These are phyloP conservation scores for Pichia norvegensis DNA, from an alignment of 1,139 yeast species.

Conservation along the genomic window DNA sequence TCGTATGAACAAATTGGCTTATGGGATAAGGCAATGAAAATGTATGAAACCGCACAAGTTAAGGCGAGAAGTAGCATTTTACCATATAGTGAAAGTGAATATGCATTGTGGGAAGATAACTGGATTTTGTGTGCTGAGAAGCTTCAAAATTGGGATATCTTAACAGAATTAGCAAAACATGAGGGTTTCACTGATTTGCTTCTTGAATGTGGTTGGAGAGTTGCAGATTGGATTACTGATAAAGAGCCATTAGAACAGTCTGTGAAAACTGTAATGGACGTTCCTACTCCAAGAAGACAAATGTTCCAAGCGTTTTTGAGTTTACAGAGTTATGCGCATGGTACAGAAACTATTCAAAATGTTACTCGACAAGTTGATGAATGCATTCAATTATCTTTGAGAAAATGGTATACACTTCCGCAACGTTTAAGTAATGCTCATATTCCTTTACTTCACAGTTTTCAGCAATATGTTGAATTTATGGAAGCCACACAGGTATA, in stretches of 20 bases:
- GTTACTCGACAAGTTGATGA: conserved; percentile 86
- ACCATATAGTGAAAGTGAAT: conserved; percentile 94
- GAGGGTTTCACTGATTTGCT: conserved; percentile 94
- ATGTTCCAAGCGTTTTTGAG: conserved; percentile 90
- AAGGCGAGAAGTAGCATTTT: conserved; percentile 93
- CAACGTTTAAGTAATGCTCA: conserved; percentile 74
- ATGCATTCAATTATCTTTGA: conserved; percentile 85
- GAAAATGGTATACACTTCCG: conserved; percentile 93
- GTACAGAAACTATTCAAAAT: conserved; percentile 72
- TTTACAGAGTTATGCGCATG: conserved; percentile 88
- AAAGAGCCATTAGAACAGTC: conserved; percentile 92
- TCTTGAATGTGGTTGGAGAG: conserved; percentile 98
- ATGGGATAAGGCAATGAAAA: conserved; percentile 90
- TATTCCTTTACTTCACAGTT: conserved; percentile 80
- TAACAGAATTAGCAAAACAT: conserved; percentile 93
- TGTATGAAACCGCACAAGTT: conserved; percentile 95
- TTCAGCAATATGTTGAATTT: conserved; percentile 96
- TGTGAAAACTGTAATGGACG: conserved; percentile 94
- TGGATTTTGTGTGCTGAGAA: conserved; percentile 98
- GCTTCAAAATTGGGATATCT: conserved; percentile 95
- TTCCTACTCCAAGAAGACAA: conserved; percentile 95
- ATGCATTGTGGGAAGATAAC: conserved; percentile 96
- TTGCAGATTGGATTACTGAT: conserved; percentile 97
- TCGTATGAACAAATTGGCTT: conserved; percentile 92
- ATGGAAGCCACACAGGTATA: conserved; percentile 97